Percentiles rank a stretch among this genome's conserved stretches.
phyloP scores from a whole-genome alignment of 768 basidiomycete genomes.

The Boletales sp. region DNA sequence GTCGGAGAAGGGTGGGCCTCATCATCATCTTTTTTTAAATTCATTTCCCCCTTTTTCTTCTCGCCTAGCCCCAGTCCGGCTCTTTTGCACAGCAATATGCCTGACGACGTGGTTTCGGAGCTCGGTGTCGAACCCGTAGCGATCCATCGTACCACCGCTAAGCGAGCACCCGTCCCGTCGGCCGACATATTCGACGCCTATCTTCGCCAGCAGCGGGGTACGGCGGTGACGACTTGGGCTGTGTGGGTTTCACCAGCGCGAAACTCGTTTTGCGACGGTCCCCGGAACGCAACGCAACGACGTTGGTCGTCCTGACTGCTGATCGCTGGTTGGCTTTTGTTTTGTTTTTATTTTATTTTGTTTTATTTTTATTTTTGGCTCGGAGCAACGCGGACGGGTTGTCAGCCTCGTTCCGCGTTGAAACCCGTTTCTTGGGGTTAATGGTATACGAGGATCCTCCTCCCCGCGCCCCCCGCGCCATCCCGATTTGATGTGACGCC shows the following conservation, averaged over 20 bases:
- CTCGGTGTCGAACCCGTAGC: background rate
- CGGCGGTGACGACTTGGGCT: too few species aligned
- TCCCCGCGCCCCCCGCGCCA: conserved; percentile 5
- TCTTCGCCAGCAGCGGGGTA: too few species aligned
- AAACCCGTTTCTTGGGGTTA: conserved; percentile 3
- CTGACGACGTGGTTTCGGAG: background rate
- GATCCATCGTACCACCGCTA: too few species aligned
- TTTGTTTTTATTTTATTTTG: too few species aligned
- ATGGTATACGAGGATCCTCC: background rate
- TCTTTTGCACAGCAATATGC: background rate
- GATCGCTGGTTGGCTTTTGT: background rate
- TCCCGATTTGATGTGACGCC: conserved; percentile 5
- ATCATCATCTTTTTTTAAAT: background rate
- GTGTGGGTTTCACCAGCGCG: too few species aligned
- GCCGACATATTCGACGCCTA: too few species aligned
- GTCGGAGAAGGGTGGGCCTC: conserved; percentile 10
- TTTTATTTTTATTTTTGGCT: background rate
- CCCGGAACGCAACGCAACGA: too few species aligned
- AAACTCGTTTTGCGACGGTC: too few species aligned
- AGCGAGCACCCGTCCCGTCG: too few species aligned
- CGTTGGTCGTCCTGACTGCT: background rate
- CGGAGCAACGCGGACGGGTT: background rate
- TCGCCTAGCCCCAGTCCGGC: background rate
- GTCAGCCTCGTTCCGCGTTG: background rate
- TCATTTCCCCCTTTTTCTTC: background rate